phyloP scores from a whole-genome alignment of 2,329 filamentous ascomycete genomes.

The Cytospora mali region DNA sequence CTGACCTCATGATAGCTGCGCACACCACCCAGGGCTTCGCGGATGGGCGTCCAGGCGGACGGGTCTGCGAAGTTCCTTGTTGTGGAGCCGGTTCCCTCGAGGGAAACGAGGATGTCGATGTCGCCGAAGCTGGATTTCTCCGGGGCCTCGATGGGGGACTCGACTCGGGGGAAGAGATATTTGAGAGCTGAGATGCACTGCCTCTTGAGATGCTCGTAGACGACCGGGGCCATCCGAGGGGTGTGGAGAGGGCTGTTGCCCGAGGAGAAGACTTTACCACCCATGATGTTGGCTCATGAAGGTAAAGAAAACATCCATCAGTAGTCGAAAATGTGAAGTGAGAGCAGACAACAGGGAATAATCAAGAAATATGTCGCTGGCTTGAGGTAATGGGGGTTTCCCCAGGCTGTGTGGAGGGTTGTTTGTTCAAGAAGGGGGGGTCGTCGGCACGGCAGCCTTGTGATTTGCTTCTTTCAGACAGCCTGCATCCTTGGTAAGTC shows the following conservation, averaged over 20 bases:
- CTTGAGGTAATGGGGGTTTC: neutral
- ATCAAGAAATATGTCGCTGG: neutral
- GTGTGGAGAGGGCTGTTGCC: conserved; percentile 54
- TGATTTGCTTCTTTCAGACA: neutral
- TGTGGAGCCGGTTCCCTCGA: conserved; percentile 25
- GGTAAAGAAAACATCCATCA: neutral
- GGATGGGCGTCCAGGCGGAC: conserved; percentile 38
- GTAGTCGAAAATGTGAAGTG: neutral
- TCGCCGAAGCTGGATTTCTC: conserved; percentile 71
- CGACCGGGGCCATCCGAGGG: conserved; percentile 63
- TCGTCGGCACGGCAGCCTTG: neutral
- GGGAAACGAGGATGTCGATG: conserved; percentile 67
- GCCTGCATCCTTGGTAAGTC: neutral
- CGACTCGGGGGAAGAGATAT: conserved; percentile 56
- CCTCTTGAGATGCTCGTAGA: conserved; percentile 58
- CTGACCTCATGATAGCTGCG: conserved; percentile 28
- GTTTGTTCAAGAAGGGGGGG: neutral
- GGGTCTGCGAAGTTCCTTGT: neutral
- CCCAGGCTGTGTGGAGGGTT: neutral
- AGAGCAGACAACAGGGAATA: neutral
- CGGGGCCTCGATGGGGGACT: conserved; percentile 67
- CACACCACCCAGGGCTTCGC: conserved; percentile 49
- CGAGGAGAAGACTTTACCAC: conserved; percentile 61
- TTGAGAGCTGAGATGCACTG: conserved; percentile 50
- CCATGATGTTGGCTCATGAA: conserved; percentile 53